Conservation (phyloP, 164 flowering plant genomes). For the Aristolochia californica region DNA sequence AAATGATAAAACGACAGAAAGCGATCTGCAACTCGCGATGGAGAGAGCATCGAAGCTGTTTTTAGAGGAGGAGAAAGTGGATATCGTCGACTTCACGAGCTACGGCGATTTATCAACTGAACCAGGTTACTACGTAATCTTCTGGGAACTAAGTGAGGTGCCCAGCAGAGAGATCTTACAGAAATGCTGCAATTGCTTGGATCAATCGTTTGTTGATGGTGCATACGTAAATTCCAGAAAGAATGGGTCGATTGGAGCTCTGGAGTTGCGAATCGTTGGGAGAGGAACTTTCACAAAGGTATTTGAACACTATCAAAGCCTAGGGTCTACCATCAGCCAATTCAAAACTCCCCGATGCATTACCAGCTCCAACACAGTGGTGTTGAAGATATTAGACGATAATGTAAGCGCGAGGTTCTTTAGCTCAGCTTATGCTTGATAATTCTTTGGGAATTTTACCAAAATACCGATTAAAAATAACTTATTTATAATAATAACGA, state of each 20-base stretch:
- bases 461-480: not conserved
- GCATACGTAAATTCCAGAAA: conserved; percentile 71
- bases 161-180: conserved; percentile 32
- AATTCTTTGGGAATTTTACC: not conserved
- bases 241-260: conserved; percentile 50
- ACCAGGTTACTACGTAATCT: conserved; percentile 81
- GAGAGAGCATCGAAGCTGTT: conserved; percentile 44
- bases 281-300: conserved; percentile 74
- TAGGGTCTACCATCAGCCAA: conserved; percentile 71
- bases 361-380: conserved; percentile 27
- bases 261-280: conserved; percentile 57
- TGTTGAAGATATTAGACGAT: conserved; percentile 46
- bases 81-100: conserved; percentile 75
- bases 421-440: conserved; percentile 46
- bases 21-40: conserved; percentile 68
- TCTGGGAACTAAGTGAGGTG: conserved; percentile 67
- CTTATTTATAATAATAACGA: too few relatives aligned
- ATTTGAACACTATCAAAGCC: conserved; percentile 41
- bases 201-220: conserved; percentile 56
- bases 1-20: conserved; percentile 96
- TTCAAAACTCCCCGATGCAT: conserved; percentile 81
- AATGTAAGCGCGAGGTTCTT: conserved; percentile 47
- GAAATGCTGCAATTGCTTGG: conserved; percentile 74
- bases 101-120: conserved; percentile 43
- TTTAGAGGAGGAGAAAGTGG: conserved; percentile 44